A percentile compares a stretch with the other conserved stretches of the same genome.
Evolutionary conservation across 345 rosid species (phyloP).

Genomic region (Firmiana major): DNA sequence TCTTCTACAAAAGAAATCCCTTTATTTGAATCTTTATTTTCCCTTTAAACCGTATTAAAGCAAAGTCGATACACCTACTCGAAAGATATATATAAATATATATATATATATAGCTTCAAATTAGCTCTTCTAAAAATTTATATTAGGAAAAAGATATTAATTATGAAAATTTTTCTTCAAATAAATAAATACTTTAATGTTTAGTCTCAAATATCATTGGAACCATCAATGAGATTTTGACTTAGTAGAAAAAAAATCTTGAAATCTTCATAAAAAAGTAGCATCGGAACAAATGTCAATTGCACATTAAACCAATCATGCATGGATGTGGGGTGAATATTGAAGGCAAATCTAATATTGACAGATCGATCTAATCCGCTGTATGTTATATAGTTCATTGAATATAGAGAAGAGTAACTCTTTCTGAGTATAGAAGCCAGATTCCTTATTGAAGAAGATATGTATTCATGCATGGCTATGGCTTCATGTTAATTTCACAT

Average conservation of each 20-base stretch:
- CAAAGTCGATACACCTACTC: not conserved
- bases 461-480: not conserved
- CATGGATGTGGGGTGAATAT: not conserved
- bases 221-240: no score
- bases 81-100: not conserved
- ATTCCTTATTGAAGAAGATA: slow-evolving; percentile 31
- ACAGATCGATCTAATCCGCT: no score
- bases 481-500: not conserved
- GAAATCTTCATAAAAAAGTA: no score
- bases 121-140: no score
- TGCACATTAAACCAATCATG: not conserved
- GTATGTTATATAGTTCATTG: not conserved
- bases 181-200: no score
- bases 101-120: not conserved
- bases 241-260: no score
- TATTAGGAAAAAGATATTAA: not conserved
- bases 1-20: not conserved
- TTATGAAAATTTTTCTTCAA: not conserved
- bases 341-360: not conserved
- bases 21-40: not conserved
- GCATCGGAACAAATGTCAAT: not conserved
- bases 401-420: not conserved
- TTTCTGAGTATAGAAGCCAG: not conserved
- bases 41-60: not conserved
- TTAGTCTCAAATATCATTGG: no score